These are phyloP conservation scores for Nigrospora oryzae DNA, from an alignment of 2,329 filamentous ascomycete species.

Conservation along the genomic window DNA sequence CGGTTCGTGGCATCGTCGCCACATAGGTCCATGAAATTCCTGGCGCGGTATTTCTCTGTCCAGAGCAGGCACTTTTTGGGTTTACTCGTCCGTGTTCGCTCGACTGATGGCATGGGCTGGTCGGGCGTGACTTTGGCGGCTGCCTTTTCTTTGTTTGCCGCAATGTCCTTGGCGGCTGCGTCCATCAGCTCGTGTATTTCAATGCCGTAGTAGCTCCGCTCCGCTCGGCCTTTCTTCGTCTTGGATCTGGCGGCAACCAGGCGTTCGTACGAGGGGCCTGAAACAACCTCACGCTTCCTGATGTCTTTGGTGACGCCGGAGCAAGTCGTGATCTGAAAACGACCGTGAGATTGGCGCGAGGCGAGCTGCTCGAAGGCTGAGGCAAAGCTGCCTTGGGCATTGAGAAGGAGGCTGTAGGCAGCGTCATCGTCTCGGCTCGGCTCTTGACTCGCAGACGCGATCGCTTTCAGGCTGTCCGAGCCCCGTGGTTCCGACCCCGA, in stretches of 20 bases:
- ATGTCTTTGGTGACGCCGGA: slow-evolving; percentile 49
- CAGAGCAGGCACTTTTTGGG: slow-evolving; percentile 58
- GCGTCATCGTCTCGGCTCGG: too few relatives aligned
- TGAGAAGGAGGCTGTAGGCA: slow-evolving; percentile 12
- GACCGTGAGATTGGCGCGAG: slow-evolving; percentile 9
- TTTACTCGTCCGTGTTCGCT: slow-evolving; percentile 27
- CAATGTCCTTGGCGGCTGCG: slow-evolving; percentile 54
- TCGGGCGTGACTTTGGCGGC: slow-evolving; percentile 15
- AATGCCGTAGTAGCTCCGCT: slow-evolving; percentile 80
- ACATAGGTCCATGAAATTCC: slow-evolving; percentile 84
- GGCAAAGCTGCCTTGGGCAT: slow-evolving; percentile 6
- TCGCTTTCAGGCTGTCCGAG: neutral
- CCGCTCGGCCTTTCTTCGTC: slow-evolving; percentile 59
- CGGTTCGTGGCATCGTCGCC: slow-evolving; percentile 93
- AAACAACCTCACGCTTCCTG: slow-evolving; percentile 39
- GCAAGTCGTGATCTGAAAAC: slow-evolving; percentile 42
- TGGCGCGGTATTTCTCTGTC: slow-evolving; percentile 96
- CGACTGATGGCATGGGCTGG: slow-evolving; percentile 32
- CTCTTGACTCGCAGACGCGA: too few relatives aligned
- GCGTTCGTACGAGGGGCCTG: slow-evolving; percentile 50
- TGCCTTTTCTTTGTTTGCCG: slow-evolving; percentile 20
- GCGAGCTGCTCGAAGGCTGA: slow-evolving; percentile 13
- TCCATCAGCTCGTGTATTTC: slow-evolving; percentile 80
- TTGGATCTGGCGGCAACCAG: slow-evolving; percentile 61
- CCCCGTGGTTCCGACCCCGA: too few relatives aligned